phyloP scores from a whole-genome alignment of 2,329 filamentous ascomycete genomes.

The Alternaria novae-zelandiae region DNA sequence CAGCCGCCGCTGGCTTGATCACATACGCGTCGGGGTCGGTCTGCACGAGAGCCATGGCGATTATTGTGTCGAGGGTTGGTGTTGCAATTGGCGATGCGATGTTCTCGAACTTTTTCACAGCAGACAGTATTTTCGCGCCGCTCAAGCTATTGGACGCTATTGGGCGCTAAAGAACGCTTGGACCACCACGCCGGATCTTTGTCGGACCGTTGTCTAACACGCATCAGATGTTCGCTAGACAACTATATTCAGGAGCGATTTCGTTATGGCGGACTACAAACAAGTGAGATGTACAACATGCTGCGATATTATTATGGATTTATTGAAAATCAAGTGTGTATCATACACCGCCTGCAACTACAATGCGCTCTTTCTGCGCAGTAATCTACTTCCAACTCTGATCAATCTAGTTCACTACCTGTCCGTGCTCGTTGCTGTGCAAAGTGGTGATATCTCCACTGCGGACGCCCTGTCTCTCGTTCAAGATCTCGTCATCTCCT shows the following conservation, averaged over 20 bases:
- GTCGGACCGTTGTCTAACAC: conserved; percentile 7
- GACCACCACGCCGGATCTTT: conserved; percentile 2
- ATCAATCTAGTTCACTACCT: not conserved
- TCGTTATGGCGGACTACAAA: not conserved
- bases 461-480: conserved; percentile 1
- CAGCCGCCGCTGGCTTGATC: conserved; percentile 89
- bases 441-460: not conserved
- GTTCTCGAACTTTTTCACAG: conserved; percentile 34
- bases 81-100: conserved; percentile 36
- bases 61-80: conserved; percentile 25
- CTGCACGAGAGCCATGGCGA: conserved; percentile 47
- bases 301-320: not conserved
- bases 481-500: not conserved
- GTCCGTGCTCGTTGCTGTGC: not conserved
- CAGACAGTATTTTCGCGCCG: conserved; percentile 18
- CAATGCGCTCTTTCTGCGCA: not conserved
- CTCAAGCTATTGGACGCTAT: conserved; percentile 12
- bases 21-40: conserved; percentile 70
- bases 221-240: not conserved
- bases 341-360: not conserved
- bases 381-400: not conserved
- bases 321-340: not conserved
- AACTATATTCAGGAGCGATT: not conserved
- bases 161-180: not conserved
- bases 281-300: not conserved